Evolutionary conservation across 306 rosid genomes (phyloP).

Genomic region (Gillenia trifoliata): DNA sequence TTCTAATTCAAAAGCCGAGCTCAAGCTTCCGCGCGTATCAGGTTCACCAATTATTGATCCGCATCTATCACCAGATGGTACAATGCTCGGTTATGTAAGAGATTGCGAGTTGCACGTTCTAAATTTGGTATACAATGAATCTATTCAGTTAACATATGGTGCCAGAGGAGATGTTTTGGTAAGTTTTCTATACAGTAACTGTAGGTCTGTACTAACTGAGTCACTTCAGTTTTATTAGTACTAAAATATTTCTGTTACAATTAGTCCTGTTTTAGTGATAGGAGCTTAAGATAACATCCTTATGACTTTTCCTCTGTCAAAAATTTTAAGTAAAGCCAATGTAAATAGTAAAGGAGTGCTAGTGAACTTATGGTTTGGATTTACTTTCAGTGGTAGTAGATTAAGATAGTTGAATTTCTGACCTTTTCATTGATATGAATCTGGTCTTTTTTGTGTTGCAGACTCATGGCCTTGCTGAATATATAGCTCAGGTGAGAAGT

Average conservation of each 20-base stretch:
- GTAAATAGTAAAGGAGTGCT: neutral
- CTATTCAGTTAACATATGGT: slow-evolving; percentile 74
- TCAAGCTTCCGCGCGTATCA: slow-evolving; percentile 58
- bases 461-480: slow-evolving; percentile 91
- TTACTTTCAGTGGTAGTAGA: neutral
- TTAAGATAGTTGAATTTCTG: neutral
- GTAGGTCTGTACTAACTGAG: neutral
- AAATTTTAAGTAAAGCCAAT: neutral
- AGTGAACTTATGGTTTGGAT: neutral
- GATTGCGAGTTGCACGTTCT: slow-evolving; percentile 75
- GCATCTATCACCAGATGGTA: slow-evolving; percentile 85
- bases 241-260: neutral
- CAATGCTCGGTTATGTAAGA: slow-evolving; percentile 69
- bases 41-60: slow-evolving; percentile 84
- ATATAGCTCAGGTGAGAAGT: slow-evolving; percentile 93
- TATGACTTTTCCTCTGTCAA: neutral
- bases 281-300: neutral
- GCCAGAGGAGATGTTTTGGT: slow-evolving; percentile 62
- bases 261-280: neutral
- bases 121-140: slow-evolving; percentile 48
- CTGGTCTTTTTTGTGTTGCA: slow-evolving; percentile 39
- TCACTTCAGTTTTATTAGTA: slow-evolving; percentile 5
- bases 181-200: slow-evolving; percentile 13
- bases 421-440: neutral
- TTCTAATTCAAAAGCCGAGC: slow-evolving; percentile 54